Evolutionary conservation across 805 yeast species (phyloP).

Genomic region (Candida methanosorbosa): DNA sequence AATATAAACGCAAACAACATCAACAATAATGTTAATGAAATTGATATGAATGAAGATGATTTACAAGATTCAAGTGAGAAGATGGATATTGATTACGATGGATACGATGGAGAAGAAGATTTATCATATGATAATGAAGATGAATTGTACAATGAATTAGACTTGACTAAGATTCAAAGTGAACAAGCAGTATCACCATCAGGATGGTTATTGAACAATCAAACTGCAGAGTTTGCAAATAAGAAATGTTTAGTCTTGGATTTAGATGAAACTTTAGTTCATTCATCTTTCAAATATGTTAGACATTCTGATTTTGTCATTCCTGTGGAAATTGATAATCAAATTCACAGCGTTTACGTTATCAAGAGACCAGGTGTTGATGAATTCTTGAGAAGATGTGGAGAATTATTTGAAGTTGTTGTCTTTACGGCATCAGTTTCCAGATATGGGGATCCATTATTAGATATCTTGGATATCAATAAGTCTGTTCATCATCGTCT

Average conservation of each 20-base stretch:
- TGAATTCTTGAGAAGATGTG: constrained; percentile 76
- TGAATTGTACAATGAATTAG: constrained; percentile 28
- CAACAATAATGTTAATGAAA: constrained; percentile 1
- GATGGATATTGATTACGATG: constrained; percentile 2
- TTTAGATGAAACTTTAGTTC: constrained; percentile 93
- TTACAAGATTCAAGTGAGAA: no score
- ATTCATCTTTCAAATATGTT: constrained; percentile 85
- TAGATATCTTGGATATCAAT: constrained; percentile 78
- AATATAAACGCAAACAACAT: not conserved
- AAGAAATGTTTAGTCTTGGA: constrained; percentile 87
- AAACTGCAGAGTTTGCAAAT: constrained; percentile 37
- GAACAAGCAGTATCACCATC: constrained; percentile 63
- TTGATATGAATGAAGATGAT: constrained; percentile 19
- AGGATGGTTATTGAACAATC: constrained; percentile 57
- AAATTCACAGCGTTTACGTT: constrained; percentile 89
- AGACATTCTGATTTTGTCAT: constrained; percentile 93
- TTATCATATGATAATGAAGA: constrained; percentile 2
- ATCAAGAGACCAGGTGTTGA: constrained; percentile 98
- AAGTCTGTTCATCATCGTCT: constrained; percentile 79
- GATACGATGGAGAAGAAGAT: constrained; percentile 1
- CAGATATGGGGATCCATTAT: constrained; percentile 91
- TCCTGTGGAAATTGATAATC: constrained; percentile 93
- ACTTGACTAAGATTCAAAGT: constrained; percentile 56
- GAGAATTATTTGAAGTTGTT: constrained; percentile 85
- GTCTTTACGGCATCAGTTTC: constrained; percentile 95